Conservation (phyloP, 2,329 filamentous ascomycete genomes). For the Hymenoscyphus fructigenus region DNA sequence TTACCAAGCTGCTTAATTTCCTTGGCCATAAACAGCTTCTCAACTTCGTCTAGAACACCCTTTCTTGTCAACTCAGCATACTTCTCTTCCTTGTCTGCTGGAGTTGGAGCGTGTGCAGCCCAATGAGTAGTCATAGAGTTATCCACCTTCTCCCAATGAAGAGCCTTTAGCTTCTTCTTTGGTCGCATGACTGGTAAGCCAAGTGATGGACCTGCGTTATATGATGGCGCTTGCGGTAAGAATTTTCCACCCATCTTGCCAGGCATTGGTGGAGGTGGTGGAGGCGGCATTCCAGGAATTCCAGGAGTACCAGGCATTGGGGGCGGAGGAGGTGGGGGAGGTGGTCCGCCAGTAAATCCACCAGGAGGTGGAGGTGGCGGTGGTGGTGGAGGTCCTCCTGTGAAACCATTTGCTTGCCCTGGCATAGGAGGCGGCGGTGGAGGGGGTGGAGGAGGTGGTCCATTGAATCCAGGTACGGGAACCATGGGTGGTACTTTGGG, state of each 20-base stretch:
- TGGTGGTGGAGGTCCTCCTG: conserved; percentile 39
- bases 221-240: conserved; percentile 60
- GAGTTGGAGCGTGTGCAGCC: conserved; percentile 83
- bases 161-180: conserved; percentile 99
- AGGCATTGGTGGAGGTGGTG: conserved; percentile 61
- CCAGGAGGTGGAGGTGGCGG: conserved; percentile 46
- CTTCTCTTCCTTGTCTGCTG: conserved; percentile 89
- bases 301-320: conserved; percentile 43
- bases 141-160: conserved; percentile 99
- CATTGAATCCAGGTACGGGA: conserved; percentile 29
- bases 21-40: conserved; percentile 96
- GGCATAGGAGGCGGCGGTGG: conserved; percentile 43
- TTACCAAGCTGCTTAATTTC: conserved; percentile 86
- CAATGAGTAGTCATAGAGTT: conserved; percentile 88
- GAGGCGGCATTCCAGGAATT: conserved; percentile 52
- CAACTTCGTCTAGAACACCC: conserved; percentile 95
- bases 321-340: conserved; percentile 47
- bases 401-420: conserved; percentile 33
- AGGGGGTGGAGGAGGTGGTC: conserved; percentile 42
- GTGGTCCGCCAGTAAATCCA: conserved; percentile 36
- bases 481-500: conserved; percentile 31
- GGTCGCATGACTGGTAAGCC: conserved; percentile 79
- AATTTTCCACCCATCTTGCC: conserved; percentile 74
- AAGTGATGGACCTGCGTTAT: conserved; percentile 55
- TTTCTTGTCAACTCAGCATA: conserved; percentile 90